These are phyloP conservation scores for Botrytis squamosa DNA, from an alignment of 2,329 filamentous ascomycete genomes.

Conservation along the genomic window DNA sequence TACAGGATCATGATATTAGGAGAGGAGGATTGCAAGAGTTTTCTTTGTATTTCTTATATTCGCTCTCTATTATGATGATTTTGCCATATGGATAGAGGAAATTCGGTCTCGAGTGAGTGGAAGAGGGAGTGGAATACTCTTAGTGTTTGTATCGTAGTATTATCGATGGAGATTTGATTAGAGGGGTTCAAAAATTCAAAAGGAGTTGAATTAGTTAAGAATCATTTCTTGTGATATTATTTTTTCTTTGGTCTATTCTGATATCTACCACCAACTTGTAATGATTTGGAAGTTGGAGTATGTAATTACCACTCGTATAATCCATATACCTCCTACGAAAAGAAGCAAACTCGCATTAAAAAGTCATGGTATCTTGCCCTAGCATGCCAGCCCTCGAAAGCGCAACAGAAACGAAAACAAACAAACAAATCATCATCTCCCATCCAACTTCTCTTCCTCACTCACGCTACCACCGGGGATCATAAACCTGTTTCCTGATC, in stretches of 20 bases:
- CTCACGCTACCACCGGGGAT: conserved; percentile 45
- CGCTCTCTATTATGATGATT: too few relatives aligned
- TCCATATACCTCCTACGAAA: background rate
- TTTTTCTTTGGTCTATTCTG: background rate
- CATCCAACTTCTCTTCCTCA: background rate
- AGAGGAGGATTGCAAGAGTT: too few relatives aligned
- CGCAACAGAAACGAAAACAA: background rate
- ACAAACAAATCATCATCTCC: background rate
- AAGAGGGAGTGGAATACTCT: too few relatives aligned
- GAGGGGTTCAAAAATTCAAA: too few relatives aligned
- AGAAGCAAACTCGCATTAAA: background rate
- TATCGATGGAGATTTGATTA: too few relatives aligned
- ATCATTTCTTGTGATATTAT: background rate
- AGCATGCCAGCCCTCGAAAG: background rate
- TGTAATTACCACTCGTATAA: background rate
- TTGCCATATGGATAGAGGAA: too few relatives aligned
- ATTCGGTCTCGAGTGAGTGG: too few relatives aligned
- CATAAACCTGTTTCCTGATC: conserved; percentile 61
- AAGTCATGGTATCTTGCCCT: background rate
- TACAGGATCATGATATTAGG: too few relatives aligned
- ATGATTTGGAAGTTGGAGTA: background rate
- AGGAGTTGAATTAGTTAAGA: too few relatives aligned
- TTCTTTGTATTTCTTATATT: too few relatives aligned
- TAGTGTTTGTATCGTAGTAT: too few relatives aligned
- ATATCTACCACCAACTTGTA: background rate